A percentile compares a stretch with the other conserved stretches of the same genome.
phyloP scores from a whole-genome alignment of 2,329 filamentous ascomycete genomes.

The Chaetothyriales sp. region DNA sequence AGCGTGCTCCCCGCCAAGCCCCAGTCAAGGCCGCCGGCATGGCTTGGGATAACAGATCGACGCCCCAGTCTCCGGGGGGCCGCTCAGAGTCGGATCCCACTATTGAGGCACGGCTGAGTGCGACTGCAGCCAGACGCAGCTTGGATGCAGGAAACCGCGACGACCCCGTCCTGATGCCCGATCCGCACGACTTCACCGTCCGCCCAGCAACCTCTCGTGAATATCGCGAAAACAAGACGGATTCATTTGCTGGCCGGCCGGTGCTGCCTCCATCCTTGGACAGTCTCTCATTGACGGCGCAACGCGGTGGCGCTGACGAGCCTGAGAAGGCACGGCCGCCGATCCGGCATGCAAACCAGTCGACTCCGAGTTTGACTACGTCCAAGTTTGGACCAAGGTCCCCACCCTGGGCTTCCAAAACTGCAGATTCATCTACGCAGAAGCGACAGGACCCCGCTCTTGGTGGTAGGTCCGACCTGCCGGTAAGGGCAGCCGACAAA shows the following conservation, averaged over 20 bases:
- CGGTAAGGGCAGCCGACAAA: slow-evolving; percentile 2
- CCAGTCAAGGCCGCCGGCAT: slow-evolving; percentile 49
- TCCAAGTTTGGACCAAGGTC: slow-evolving; percentile 8
- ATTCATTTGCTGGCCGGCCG: neutral
- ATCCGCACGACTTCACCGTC: slow-evolving; percentile 9
- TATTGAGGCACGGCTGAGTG: slow-evolving; percentile 17
- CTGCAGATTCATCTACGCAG: slow-evolving; percentile 10
- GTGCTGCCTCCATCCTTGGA: neutral
- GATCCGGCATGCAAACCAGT: slow-evolving; percentile 3
- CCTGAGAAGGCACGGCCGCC: slow-evolving; percentile 11
- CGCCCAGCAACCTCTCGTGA: neutral
- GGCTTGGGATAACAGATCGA: slow-evolving; percentile 36
- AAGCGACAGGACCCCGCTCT: neutral
- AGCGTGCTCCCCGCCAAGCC: slow-evolving; percentile 35
- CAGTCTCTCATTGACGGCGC: neutral
- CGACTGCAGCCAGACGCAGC: slow-evolving; percentile 15
- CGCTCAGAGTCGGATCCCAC: slow-evolving; percentile 14
- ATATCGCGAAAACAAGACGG: neutral
- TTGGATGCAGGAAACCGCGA: slow-evolving; percentile 10
- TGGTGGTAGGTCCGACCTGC: neutral
- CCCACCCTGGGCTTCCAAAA: slow-evolving; percentile 8
- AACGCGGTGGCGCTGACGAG: neutral
- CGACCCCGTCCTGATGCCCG: slow-evolving; percentile 2
- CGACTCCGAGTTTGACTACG: slow-evolving; percentile 1
- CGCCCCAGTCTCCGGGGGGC: slow-evolving; percentile 3